A percentile compares a stretch with the other conserved stretches of the same genome.
phyloP scores from a whole-genome alignment of 139 green algal species.

The Asterochloris sp. region DNA sequence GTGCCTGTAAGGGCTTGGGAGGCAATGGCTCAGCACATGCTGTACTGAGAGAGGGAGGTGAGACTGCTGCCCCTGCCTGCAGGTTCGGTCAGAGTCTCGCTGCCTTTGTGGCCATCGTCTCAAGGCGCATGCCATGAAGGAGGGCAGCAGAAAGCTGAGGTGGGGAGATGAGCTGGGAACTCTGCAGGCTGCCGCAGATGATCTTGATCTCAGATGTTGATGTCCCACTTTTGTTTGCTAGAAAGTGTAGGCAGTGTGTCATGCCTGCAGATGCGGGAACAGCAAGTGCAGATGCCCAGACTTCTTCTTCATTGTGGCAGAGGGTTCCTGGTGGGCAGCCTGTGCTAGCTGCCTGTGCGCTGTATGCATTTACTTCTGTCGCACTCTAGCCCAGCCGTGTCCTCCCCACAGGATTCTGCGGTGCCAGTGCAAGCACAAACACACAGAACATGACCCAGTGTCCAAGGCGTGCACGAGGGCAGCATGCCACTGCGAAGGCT shows the following conservation, averaged over 20 bases:
- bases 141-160: conserved; percentile 3
- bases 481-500: conserved; percentile 48
- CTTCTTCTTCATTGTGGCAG: conserved; percentile 76
- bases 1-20: neutral
- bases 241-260: neutral
- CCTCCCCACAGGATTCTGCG: conserved; percentile 29
- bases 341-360: too few species aligned
- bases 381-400: too few species aligned
- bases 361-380: too few species aligned
- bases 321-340: conserved; percentile 47
- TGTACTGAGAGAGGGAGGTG: conserved; percentile 27
- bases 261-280: neutral
- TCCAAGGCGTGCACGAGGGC: conserved; percentile 54
- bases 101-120: conserved; percentile 68
- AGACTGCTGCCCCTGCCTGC: conserved; percentile 40
- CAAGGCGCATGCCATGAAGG: conserved; percentile 41
- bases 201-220: neutral
- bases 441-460: conserved; percentile 62
- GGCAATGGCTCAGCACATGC: neutral
- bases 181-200: neutral
- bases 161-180: neutral
- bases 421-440: conserved; percentile 76
- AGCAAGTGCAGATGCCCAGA: conserved; percentile 40
- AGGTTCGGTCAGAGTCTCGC: conserved; percentile 48
- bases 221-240: neutral